Base-by-base conservation (phyloP, 2,329 filamentous ascomycete genomes). In the Acephala macrosclerotiorum region DNA sequence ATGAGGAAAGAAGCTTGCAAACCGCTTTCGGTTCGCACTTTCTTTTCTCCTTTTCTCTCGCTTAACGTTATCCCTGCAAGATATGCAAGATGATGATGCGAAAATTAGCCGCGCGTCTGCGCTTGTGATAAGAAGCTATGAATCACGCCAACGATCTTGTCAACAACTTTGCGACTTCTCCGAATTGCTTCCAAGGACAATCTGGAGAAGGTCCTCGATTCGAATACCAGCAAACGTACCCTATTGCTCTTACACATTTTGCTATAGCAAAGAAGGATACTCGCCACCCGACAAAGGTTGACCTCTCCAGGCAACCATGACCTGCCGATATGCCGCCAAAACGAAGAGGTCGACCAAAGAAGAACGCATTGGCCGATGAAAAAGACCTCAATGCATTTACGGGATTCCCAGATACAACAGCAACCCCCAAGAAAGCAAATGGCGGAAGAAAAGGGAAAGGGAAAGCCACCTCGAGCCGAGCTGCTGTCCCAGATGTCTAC, bases 401-500 rank as follows among this genome's bases (percentile, higher is more conserved):
- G 7, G 49, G 22, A 33, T 22, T 53, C 14, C 5, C 26, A 33
- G 12, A 12, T 29, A 14, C 49, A 53, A 49, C 18, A 11, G n/a
- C 45, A 49, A 22, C n/a, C n/a, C 45, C 45, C 1, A 68, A 61
- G 45, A 69, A 60, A 38, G 51, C 55, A 26, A 18, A 61, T 12
- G n/a, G 63, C 22, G 25, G 65, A 38, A 62, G 47, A 25, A 70
- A 66, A 53, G 68, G 66, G 8, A 73, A 70, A 61, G 72, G 59
- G 1, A 67, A 67, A 40, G 68, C 60, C 6, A 49, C 60, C 0
- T 49, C 20, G 22, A 63, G 20, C 51, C 63, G 36, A 38, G 63
- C 57, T 63, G 67, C 29, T 3, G 76, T 83, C 12, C 80, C 80
- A 14, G 77, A 78, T 60, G 76, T 83, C 1, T 83, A 81, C 68